phyloP scores from a whole-genome alignment of 306 rosid genomes.

The Carpinus viminea region DNA sequence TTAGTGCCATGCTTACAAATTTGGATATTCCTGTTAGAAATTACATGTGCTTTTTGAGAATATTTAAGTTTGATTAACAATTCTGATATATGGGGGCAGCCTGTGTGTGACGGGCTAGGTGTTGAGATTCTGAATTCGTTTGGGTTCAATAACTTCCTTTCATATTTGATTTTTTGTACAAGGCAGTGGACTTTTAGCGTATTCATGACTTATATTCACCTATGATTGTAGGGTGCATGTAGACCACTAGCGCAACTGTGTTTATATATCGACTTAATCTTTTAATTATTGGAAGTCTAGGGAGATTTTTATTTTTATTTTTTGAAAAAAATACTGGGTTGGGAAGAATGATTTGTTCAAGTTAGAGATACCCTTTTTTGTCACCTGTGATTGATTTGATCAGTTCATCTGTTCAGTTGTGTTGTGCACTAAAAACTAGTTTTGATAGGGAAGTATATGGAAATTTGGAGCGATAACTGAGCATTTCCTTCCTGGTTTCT shows the following conservation, averaged over 20 bases:
- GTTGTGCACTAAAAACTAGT: not conserved
- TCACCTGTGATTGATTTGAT: not conserved
- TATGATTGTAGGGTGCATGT: not conserved
- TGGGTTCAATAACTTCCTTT: no score
- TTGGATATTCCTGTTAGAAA: no score
- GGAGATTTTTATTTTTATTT: no score
- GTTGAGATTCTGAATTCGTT: no score
- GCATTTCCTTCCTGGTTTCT: not conserved
- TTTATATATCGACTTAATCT: not conserved
- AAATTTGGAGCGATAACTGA: not conserved
- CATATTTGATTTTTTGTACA: no score
- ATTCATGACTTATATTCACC: not conserved
- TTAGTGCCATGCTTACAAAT: no score
- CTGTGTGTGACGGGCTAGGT: no score
- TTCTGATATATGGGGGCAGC: no score
- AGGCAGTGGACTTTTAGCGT: not conserved
- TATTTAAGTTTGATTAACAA: no score
- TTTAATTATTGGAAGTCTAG: not conserved
- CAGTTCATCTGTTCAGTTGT: not conserved
- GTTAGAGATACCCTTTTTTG: not conserved
- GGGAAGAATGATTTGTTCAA: not conserved
- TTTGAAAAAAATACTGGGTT: not conserved
- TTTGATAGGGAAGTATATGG: not conserved
- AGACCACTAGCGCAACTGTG: not conserved
- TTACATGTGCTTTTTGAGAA: no score